Base-by-base conservation (phyloP, 108 stramenopile genomes). In the Nitzschia putrida region DNA sequence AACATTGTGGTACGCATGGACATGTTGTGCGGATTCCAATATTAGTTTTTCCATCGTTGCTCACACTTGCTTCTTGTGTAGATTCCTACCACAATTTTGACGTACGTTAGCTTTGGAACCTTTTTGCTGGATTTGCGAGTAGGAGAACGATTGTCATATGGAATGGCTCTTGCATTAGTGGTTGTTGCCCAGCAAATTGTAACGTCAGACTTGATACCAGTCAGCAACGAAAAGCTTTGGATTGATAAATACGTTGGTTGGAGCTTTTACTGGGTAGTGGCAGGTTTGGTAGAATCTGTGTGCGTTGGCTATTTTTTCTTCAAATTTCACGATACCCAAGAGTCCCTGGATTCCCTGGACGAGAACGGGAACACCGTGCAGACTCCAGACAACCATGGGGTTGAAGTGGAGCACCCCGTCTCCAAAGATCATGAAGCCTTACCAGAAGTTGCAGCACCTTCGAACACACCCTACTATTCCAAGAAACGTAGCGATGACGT, bases 171-270 rank as follows among this genome's bases (percentile, higher is more conserved):
- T 1, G 10, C 44, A 7, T 41, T 76, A 1, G 74, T 76, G 13
- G 44, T 76, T 22, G 74, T 70, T 9, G 74, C 74, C 25, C 74
- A 76, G 22, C 68, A 70, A 26, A 76, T 76, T 13, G 52, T 70
- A 3, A 76, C 74, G 16, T 13, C n/a, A 24, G 49, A 21, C 3
- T 55, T 64, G n/a, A 29, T 70, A 18, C 61, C 61, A 5, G 25
- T 69, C 8, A 63, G 60, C 6, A 45, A 76, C 34, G 52, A 57
- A 20, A 9, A 26, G 13, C 39, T 76, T 14, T 76, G 74, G 74
- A 21, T 68, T 16, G 72, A 57, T 22, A 64, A 45, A 23, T 64
- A 54, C 12, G 55, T 73, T 21, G 55, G 55, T 7, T 64, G 54
- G 63, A 61, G 59, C 54, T 73, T 73, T 52, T 73, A 73, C 43